Evolutionary conservation across 2,329 filamentous ascomycete genomes (phyloP), one percentile per base, ranked within the genome.

Genomic region (Cadophora malorum): DNA sequence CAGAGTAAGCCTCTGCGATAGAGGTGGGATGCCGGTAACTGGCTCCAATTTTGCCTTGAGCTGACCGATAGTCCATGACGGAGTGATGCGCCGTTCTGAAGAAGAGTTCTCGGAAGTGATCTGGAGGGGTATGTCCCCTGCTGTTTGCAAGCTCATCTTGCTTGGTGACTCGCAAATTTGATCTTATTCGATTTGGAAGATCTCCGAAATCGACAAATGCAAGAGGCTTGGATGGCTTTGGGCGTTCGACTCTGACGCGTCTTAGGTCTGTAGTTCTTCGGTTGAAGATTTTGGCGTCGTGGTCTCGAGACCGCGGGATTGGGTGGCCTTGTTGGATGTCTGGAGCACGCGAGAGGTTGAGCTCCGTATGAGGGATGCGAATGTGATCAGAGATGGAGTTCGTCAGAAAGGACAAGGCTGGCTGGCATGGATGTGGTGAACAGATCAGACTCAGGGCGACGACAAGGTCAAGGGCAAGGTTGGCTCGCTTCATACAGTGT

Each of bases 11-110:
- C 84, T 88, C 79, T 98, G 96, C 69, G 86, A 89, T 35, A 86
- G 86, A 12, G 94, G 92, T 19, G 96, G 95, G 47, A 98, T 89
- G 70, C 96, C 96, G 1, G 95, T 98, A 80, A 98, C 90, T 70
- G 93, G 91, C 80, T 98, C 95, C 63, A 99, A 89, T 80, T 96
- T 96, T 64, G 85, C 81, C 82, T 95, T 97, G 75, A 98, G 86
- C 75, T 93, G 90, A 65, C 86, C 84, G 77, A 99, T 91, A 70
- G 90, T 91, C 96, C 96, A 99, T 73, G 94, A 91, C 16, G 95
- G 95, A 31, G 93, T 95, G 79, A 98, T 89, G 73, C 96, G 92
- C 70, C 95, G 91, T 82, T 99, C 96, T 63, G 93, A 94, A 60
- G 90, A 88, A 59, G 91, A 85, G 79, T 91, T 92, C 69, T 93